These are phyloP conservation scores for Lagenaria siceraria DNA, from an alignment of 306 rosid species.

Conservation along the genomic window DNA sequence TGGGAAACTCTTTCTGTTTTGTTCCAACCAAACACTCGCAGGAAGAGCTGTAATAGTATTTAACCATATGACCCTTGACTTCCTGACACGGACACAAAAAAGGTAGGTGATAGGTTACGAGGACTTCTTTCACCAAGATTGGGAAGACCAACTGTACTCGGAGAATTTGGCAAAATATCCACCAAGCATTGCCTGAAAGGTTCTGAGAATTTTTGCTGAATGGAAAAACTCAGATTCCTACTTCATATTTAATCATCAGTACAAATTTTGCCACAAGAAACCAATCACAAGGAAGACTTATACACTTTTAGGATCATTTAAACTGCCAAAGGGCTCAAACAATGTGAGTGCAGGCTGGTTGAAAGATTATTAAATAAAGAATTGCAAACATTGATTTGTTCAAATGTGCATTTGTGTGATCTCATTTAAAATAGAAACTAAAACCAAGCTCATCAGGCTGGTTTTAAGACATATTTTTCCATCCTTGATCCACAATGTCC, in stretches of 20 bases:
- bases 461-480: background rate
- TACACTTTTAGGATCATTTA: background rate
- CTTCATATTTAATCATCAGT: background rate
- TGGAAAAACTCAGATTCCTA: background rate
- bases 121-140: background rate
- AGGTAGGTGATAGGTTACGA: background rate
- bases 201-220: background rate
- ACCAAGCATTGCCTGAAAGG: background rate
- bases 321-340: background rate
- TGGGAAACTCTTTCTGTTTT: background rate
- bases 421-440: background rate
- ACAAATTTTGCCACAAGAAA: background rate
- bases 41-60: background rate
- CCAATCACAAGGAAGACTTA: background rate
- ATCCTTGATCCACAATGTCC: background rate
- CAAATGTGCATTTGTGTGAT: background rate
- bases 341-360: background rate
- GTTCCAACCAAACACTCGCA: background rate
- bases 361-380: background rate
- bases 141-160: background rate
- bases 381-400: background rate
- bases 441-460: background rate
- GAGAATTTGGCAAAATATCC: background rate
- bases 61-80: background rate
- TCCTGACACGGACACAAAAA: background rate